Evolutionary conservation across 495 filamentous ascomycete species (phyloP).

Genomic region (Recurvomyces mirabilis): DNA sequence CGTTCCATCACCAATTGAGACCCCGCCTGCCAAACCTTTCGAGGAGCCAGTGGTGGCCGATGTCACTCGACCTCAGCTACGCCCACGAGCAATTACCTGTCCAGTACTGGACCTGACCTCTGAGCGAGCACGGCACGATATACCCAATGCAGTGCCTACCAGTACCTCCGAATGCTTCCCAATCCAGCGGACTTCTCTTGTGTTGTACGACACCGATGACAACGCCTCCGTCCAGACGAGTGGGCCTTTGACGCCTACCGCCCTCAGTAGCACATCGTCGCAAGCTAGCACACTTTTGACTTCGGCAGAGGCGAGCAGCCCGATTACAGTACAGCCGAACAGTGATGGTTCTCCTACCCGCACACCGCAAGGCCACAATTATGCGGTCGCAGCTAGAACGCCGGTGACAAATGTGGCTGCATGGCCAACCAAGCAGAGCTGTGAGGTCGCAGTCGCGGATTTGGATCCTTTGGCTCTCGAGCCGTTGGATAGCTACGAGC

Average conservation of each 20-base stretch:
- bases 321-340: too few species aligned
- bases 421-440: constrained; percentile 27
- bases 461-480: constrained; percentile 42
- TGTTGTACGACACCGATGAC: constrained; percentile 3
- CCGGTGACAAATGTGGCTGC: constrained; percentile 53
- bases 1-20: not conserved
- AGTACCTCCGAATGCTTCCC: not conserved
- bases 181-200: not conserved
- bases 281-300: constrained; percentile 9
- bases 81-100: not conserved
- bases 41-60: not conserved
- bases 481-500: constrained; percentile 37
- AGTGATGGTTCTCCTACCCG: constrained; percentile 94
- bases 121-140: too few species aligned
- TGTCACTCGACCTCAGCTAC: too few species aligned
- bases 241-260: constrained; percentile 5
- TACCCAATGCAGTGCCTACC: constrained; percentile 39
- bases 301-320: constrained; percentile 1
- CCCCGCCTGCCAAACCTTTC: not conserved
- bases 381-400: too few species aligned
- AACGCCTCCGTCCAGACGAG: constrained; percentile 9
- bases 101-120: too few species aligned
- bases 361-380: too few species aligned
- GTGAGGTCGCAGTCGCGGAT: constrained; percentile 1
- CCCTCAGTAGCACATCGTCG: not conserved